These are phyloP conservation scores for Betula pendula DNA, from an alignment of 306 rosid genomes.

Conservation along the genomic window DNA sequence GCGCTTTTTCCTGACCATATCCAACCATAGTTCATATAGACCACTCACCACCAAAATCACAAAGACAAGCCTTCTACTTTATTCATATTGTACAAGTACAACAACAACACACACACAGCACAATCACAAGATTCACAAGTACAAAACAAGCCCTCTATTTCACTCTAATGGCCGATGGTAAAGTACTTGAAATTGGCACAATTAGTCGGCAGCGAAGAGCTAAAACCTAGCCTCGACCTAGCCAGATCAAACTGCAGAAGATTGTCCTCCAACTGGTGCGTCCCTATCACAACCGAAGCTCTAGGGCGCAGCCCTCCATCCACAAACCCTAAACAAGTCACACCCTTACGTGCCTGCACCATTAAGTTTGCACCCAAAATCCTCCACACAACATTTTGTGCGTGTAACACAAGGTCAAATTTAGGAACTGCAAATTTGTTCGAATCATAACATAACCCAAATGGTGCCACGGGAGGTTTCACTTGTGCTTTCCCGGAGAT, in stretches of 20 bases:
- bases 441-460: constrained; percentile 46
- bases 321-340: constrained; percentile 48
- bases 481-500: constrained; percentile 22
- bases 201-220: constrained; percentile 34
- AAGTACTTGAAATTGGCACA: constrained; percentile 49
- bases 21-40: no score
- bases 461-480: constrained; percentile 39
- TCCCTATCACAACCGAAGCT: constrained; percentile 39
- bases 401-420: constrained; percentile 45
- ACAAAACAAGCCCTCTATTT: no score
- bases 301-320: constrained; percentile 43
- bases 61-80: no score
- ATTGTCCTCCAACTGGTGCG: constrained; percentile 45
- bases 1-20: no score
- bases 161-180: background rate
- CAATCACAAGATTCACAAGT: no score
- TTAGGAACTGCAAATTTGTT: constrained; percentile 19
- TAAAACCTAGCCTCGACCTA: constrained; percentile 48
- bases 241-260: constrained; percentile 44
- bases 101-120: no score
- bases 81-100: no score
- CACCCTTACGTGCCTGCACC: constrained; percentile 35
- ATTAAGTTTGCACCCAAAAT: constrained; percentile 39
- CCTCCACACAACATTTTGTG: constrained; percentile 35
- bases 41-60: no score